A percentile compares a stretch with the other conserved stretches of the same genome.
These are phyloP conservation scores for Salix udensis DNA, from an alignment of 345 rosid species.

Conservation along the genomic window DNA sequence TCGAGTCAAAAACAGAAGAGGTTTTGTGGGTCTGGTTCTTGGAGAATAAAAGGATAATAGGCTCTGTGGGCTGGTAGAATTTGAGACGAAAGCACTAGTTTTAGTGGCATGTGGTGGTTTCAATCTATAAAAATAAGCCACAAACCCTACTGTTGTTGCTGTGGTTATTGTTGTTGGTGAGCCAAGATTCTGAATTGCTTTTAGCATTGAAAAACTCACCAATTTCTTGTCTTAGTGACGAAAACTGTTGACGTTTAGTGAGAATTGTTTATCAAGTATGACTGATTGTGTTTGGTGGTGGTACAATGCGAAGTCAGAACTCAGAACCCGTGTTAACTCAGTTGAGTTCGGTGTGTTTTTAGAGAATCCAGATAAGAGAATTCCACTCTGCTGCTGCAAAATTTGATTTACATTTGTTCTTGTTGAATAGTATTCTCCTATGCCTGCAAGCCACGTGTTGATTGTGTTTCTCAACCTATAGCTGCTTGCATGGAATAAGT, in stretches of 20 bases:
- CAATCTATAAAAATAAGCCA: constrained; percentile 52
- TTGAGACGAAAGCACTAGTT: constrained; percentile 26
- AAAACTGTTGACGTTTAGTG: not conserved
- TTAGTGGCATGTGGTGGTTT: constrained; percentile 39
- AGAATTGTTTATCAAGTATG: not conserved
- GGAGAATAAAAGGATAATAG: constrained; percentile 28
- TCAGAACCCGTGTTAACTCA: not conserved
- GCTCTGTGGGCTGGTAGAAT: constrained; percentile 18
- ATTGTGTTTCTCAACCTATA: not conserved
- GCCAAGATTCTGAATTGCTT: constrained; percentile 61
- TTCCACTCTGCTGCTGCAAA: not conserved
- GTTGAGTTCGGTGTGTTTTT: not conserved
- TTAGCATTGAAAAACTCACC: constrained; percentile 46
- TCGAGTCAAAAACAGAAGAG: constrained; percentile 18
- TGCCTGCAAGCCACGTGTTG: not conserved
- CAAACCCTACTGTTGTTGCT: constrained; percentile 37
- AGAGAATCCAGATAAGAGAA: not conserved
- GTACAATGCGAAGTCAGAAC: not conserved
- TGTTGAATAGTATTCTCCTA: not conserved
- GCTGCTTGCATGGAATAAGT: too few species aligned
- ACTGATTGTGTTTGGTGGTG: not conserved
- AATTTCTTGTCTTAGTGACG: not conserved
- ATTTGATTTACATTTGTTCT: not conserved
- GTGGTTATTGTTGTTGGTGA: constrained; percentile 24
- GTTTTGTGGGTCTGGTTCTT: constrained; percentile 7